Evolutionary conservation across 2,329 filamentous ascomycete species (phyloP).

Genomic region (Exophiala aquamarina): DNA sequence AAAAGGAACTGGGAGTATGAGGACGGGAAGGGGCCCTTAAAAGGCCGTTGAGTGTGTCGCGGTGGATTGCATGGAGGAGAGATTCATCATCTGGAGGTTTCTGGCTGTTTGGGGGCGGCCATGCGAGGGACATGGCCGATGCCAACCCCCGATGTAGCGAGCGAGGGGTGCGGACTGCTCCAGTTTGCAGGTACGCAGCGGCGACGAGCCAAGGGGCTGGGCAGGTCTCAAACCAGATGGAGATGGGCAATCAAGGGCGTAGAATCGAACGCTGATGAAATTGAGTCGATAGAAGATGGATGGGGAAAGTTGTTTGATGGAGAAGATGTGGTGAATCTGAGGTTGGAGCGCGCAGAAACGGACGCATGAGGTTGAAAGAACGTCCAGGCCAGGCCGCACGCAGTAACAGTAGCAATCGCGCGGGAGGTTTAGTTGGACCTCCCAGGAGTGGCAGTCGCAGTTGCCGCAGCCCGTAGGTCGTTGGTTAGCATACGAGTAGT

Average conservation of each 20-base stretch:
- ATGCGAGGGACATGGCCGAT: conserved; percentile 65
- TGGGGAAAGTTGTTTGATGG: conserved; percentile 20
- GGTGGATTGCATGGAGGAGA: conserved; percentile 34
- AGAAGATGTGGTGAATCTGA: conserved; percentile 15
- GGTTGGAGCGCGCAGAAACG: conserved; percentile 18
- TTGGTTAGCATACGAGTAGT: too few species aligned
- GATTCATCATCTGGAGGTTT: conserved; percentile 66
- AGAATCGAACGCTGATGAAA: conserved; percentile 15
- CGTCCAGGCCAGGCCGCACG: not conserved
- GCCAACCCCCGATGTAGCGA: conserved; percentile 43
- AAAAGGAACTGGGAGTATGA: conserved; percentile 41
- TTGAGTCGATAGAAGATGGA: conserved; percentile 17
- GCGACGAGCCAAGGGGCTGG: conserved; percentile 13
- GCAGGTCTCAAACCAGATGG: conserved; percentile 11
- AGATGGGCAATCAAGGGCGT: conserved; percentile 15
- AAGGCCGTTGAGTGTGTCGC: conserved; percentile 43
- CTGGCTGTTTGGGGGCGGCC: conserved; percentile 60
- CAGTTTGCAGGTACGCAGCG: conserved; percentile 34
- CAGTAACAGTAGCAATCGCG: too few species aligned
- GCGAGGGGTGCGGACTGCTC: conserved; percentile 44
- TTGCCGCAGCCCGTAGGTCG: too few species aligned
- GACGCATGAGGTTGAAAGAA: conserved; percentile 27
- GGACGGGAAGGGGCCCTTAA: conserved; percentile 43
- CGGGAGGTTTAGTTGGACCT: too few species aligned
- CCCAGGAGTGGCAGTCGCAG: too few species aligned